Conservation (phyloP, 176 grass and related monocot genomes). For the Elymus sibiricus region DNA sequence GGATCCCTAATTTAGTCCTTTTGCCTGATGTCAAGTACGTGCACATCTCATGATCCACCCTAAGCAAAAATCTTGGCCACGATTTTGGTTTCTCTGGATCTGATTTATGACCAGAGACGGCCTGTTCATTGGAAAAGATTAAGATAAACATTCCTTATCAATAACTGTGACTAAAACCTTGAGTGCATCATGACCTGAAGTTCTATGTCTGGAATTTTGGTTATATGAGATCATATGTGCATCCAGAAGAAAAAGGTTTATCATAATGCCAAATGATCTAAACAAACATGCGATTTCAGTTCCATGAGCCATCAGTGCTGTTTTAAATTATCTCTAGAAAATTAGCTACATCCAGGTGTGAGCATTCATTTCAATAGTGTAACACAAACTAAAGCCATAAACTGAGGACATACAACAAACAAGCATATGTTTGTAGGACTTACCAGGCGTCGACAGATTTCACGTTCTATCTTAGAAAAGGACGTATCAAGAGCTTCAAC, state of each 20-base stretch:
- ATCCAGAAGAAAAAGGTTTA: not conserved
- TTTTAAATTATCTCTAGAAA: slow-evolving; percentile 8
- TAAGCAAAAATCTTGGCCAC: slow-evolving; percentile 73
- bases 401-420: not conserved
- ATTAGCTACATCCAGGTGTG: not conserved
- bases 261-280: not conserved
- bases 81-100: slow-evolving; percentile 64
- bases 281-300: not conserved
- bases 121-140: slow-evolving; percentile 56
- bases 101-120: slow-evolving; percentile 44
- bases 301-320: not conserved
- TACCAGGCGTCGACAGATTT: slow-evolving; percentile 84
- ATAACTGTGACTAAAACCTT: not conserved
- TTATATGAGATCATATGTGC: not conserved
- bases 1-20: slow-evolving; percentile 70
- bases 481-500: slow-evolving; percentile 89
- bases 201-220: not conserved
- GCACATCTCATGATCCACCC: slow-evolving; percentile 80
- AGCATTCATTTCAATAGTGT: slow-evolving; percentile 6
- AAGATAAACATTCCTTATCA: slow-evolving; percentile 14
- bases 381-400: slow-evolving; percentile 7
- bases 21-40: slow-evolving; percentile 84
- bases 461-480: slow-evolving; percentile 84
- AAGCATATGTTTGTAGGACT: slow-evolving; percentile 26
- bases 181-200: not conserved